Evolutionary conservation across 2,329 filamentous ascomycete genomes (phyloP).

Genomic region (Peltaster fructicola): DNA sequence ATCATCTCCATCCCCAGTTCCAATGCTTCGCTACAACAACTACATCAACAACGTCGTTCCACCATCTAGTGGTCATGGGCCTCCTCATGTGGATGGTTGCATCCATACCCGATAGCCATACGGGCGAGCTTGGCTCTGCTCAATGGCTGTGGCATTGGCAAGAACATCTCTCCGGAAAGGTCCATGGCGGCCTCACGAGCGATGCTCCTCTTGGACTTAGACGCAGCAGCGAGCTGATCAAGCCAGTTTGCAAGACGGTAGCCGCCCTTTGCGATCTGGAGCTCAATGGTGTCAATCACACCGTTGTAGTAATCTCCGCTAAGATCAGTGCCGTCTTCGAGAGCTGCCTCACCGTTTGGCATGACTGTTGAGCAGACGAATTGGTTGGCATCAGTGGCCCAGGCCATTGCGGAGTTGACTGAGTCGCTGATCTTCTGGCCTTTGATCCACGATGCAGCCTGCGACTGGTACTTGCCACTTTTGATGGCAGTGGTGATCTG

Average conservation of each 20-base stretch:
- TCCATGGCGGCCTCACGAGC: conserved; percentile 4
- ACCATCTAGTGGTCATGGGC: too few relatives aligned
- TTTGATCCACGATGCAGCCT: conserved; percentile 19
- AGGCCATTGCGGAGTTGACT: conserved; percentile 21
- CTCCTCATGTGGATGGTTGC: conserved; percentile 7
- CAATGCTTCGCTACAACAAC: too few relatives aligned
- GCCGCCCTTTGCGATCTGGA: conserved; percentile 28
- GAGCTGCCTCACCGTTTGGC: conserved; percentile 20
- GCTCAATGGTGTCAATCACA: conserved; percentile 22
- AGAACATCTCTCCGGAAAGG: conserved; percentile 5
- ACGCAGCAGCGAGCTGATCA: conserved; percentile 16
- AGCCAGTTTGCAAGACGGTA: conserved; percentile 21
- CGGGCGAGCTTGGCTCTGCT: conserved; percentile 11
- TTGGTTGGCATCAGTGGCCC: conserved; percentile 26
- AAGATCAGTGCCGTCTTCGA: conserved; percentile 22
- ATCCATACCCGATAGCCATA: conserved; percentile 10
- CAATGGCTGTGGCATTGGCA: conserved; percentile 7
- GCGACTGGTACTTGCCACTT: conserved; percentile 20
- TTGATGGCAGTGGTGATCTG: conserved; percentile 22
- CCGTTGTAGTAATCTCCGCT: conserved; percentile 17
- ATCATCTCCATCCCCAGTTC: too few relatives aligned
- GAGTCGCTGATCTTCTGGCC: conserved; percentile 21
- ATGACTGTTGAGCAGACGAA: conserved; percentile 26
- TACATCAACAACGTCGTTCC: too few relatives aligned
- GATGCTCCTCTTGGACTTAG: conserved; percentile 5